phyloP scores from a whole-genome alignment of 192 early-diverging fungal genomes.

The Podila epigama region DNA sequence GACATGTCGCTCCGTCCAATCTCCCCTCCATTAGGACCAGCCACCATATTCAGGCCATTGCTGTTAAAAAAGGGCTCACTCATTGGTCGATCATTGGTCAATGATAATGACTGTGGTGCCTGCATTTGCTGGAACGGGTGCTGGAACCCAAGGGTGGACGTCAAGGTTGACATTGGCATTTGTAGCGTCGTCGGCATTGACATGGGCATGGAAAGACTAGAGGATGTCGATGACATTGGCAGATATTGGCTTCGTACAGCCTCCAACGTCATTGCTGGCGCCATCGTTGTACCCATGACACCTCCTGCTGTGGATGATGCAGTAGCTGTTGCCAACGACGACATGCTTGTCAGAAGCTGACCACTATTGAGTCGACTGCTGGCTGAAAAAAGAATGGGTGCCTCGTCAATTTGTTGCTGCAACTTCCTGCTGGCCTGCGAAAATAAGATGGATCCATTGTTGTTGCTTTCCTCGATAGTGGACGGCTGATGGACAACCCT shows the following conservation, averaged over 20 bases:
- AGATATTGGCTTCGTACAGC: not conserved
- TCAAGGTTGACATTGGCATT: not conserved
- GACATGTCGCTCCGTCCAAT: conserved; percentile 44
- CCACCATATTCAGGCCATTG: conserved; percentile 31
- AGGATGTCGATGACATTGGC: no score
- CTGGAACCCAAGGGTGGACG: not conserved
- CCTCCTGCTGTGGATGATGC: not conserved
- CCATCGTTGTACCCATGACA: not conserved
- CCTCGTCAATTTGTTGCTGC: conserved; percentile 12
- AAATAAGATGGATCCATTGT: conserved; percentile 28
- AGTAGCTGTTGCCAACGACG: not conserved
- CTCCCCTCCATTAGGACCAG: conserved; percentile 17
- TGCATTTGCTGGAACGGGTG: not conserved
- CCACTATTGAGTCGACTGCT: conserved; percentile 12
- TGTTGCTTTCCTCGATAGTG: not conserved
- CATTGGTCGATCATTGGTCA: not conserved
- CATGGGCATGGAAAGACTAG: not conserved
- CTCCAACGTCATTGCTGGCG: not conserved
- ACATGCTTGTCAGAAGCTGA: no score
- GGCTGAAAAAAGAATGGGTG: conserved; percentile 34
- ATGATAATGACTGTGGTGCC: not conserved
- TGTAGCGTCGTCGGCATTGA: not conserved
- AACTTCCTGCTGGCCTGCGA: conserved; percentile 10
- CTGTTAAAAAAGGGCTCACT: conserved; percentile 5
- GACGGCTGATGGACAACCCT: conserved; percentile 1